phyloP scores from a whole-genome alignment of 306 rosid species.

The Hippophae rhamnoides region DNA sequence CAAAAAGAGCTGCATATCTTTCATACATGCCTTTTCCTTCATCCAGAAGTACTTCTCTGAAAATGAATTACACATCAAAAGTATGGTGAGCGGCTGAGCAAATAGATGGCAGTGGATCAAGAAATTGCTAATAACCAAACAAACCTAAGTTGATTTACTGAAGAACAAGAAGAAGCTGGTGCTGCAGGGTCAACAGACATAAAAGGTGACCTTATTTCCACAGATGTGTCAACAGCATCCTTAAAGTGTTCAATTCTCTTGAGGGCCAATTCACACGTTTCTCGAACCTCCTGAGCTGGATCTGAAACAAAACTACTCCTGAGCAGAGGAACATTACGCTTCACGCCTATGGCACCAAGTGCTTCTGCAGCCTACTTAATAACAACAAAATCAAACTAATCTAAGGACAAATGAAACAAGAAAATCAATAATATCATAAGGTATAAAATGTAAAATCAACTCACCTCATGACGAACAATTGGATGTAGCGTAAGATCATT shows the following conservation, averaged over 20 bases:
- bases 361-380: conserved; percentile 88
- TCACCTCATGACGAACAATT: conserved; percentile 93
- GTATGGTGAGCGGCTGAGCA: conserved; percentile 1
- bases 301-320: conserved; percentile 57
- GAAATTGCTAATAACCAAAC: conserved; percentile 10
- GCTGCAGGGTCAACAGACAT: conserved; percentile 94
- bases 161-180: conserved; percentile 51
- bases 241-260: conserved; percentile 59
- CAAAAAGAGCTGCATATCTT: conserved; percentile 79
- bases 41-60: conserved; percentile 72
- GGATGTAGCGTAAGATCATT: conserved; percentile 86
- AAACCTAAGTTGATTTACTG: conserved; percentile 69
- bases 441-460: background rate
- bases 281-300: conserved; percentile 94
- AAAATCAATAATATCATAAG: background rate
- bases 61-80: conserved; percentile 21
- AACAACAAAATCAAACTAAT: conserved; percentile 16
- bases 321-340: conserved; percentile 46
- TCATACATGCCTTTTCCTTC: conserved; percentile 80
- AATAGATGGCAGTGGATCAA: background rate
- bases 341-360: conserved; percentile 86
- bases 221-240: conserved; percentile 24
- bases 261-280: conserved; percentile 92
- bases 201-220: conserved; percentile 53
- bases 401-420: background rate